These are phyloP conservation scores for Lepidium africanum DNA, from an alignment of 345 rosid species.

Conservation along the genomic window DNA sequence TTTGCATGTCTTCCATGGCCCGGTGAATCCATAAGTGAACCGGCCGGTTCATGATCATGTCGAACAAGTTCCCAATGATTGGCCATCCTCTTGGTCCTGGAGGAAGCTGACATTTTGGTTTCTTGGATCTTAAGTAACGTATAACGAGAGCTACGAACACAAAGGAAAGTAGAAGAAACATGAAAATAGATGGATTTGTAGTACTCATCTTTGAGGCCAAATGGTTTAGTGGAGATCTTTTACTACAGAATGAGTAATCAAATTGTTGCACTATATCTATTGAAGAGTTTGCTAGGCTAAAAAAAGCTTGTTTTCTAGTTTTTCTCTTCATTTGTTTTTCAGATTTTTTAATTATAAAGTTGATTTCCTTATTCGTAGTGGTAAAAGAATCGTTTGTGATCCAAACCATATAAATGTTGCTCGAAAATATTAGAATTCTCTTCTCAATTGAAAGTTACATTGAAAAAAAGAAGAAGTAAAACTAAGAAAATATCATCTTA, in stretches of 20 bases:
- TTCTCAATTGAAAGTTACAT: no score
- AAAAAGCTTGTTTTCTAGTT: no score
- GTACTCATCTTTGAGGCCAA: neutral
- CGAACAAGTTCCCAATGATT: slow-evolving; percentile 7
- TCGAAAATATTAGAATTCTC: no score
- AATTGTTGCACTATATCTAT: neutral
- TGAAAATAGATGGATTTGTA: neutral
- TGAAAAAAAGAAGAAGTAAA: no score
- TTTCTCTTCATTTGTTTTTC: no score
- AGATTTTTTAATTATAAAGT: no score
- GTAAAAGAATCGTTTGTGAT: no score
- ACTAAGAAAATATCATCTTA: no score
- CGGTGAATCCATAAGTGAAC: slow-evolving; percentile 10
- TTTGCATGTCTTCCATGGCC: slow-evolving; percentile 6
- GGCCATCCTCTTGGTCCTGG: slow-evolving; percentile 6
- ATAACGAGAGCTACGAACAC: neutral
- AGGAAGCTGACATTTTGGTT: slow-evolving; percentile 9
- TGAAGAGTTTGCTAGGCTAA: neutral
- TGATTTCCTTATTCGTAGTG: no score
- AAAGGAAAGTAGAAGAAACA: neutral
- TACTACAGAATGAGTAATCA: neutral
- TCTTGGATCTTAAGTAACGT: neutral
- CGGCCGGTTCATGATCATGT: neutral
- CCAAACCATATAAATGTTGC: no score
- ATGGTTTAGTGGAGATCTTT: neutral